Evolutionary conservation across 345 rosid species (phyloP).

Genomic region (Dipteronia sinensis): DNA sequence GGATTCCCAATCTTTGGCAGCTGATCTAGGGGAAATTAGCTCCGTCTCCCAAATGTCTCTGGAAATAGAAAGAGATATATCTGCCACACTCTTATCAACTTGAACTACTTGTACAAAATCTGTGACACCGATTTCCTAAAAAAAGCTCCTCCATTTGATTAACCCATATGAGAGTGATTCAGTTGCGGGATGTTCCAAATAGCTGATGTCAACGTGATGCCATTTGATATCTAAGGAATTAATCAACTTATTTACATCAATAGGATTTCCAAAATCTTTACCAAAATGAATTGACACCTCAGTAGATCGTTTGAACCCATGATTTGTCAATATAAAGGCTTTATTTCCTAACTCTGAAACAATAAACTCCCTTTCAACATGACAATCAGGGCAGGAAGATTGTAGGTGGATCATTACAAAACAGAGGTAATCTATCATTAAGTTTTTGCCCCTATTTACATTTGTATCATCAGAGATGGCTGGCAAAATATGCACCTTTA

Average conservation of each 20-base stretch:
- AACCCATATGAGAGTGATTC: slow-evolving; percentile 42
- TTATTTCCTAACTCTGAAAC: slow-evolving; percentile 60
- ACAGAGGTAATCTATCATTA: slow-evolving; percentile 78
- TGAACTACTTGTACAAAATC: slow-evolving; percentile 86
- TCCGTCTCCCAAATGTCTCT: slow-evolving; percentile 34
- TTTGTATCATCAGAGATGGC: slow-evolving; percentile 47
- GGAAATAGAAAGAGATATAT: slow-evolving; percentile 34
- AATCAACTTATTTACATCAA: slow-evolving; percentile 53
- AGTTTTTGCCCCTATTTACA: slow-evolving; percentile 31
- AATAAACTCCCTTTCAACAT: slow-evolving; percentile 58
- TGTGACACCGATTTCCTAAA: slow-evolving; percentile 72
- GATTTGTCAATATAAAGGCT: slow-evolving; percentile 71
- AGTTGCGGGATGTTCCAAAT: slow-evolving; percentile 72
- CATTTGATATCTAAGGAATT: slow-evolving; percentile 53
- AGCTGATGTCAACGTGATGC: slow-evolving; percentile 72
- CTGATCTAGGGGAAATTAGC: slow-evolving; percentile 37
- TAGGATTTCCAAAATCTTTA: slow-evolving; percentile 63
- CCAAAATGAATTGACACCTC: slow-evolving; percentile 73
- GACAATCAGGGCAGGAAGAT: slow-evolving; percentile 69
- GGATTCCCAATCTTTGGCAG: slow-evolving; percentile 88
- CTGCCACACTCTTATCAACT: slow-evolving; percentile 61
- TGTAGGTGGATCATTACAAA: slow-evolving; percentile 83
- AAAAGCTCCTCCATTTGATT: slow-evolving; percentile 77
- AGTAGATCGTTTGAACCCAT: slow-evolving; percentile 56
- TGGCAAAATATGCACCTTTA: slow-evolving; percentile 75